Conservation (phyloP, 2,329 filamentous ascomycete genomes). For the Cladosporium sp. region DNA sequence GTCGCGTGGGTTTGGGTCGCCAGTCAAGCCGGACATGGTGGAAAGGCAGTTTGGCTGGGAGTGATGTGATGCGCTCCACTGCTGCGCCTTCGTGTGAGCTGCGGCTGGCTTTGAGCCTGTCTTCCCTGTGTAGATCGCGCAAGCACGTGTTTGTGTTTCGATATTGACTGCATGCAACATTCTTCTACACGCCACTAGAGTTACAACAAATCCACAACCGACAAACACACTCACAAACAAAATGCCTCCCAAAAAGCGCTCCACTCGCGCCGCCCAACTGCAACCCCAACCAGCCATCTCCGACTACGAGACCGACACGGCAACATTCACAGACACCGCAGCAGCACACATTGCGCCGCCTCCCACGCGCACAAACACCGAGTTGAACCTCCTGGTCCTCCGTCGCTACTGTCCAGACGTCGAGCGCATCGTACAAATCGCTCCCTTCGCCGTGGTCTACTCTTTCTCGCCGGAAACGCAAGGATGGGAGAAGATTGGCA, state of each 20-base stretch:
- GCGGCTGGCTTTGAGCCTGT: background rate
- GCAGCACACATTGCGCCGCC: constrained; percentile 34
- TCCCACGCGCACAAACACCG: constrained; percentile 66
- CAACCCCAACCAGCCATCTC: constrained; percentile 30
- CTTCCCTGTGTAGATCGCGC: constrained; percentile 3
- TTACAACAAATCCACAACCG: no score
- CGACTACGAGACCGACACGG: constrained; percentile 51
- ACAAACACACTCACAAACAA: no score
- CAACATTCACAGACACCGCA: constrained; percentile 23
- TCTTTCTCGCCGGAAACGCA: constrained; percentile 62
- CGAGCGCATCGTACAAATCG: constrained; percentile 69
- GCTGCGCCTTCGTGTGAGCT: no score
- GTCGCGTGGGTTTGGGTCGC: constrained; percentile 4
- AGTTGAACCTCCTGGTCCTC: constrained; percentile 83
- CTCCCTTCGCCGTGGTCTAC: constrained; percentile 84
- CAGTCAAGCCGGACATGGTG: background rate
- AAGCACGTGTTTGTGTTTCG: no score
- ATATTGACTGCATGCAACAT: no score
- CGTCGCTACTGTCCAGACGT: constrained; percentile 76
- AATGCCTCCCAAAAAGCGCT: constrained; percentile 10
- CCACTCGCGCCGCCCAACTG: constrained; percentile 1
- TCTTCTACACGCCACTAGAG: no score
- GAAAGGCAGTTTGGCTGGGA: constrained; percentile 3
- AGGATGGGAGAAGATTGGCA: constrained; percentile 78
- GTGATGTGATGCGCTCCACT: background rate